Base-by-base conservation (phyloP, 768 basidiomycete species). In the Lentinula detonsa region DNA sequence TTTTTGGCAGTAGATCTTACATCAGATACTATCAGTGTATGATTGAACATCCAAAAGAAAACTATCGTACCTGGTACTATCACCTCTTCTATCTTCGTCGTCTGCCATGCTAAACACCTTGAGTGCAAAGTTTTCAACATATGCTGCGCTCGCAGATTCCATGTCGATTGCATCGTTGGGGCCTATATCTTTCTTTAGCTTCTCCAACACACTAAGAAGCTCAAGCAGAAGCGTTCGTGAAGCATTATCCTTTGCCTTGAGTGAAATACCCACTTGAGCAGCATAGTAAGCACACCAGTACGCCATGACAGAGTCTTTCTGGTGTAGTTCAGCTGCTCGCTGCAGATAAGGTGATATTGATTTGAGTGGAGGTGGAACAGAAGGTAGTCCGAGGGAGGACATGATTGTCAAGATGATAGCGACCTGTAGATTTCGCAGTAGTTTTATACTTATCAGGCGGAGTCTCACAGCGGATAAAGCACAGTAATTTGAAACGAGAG, bases 241-340 rank as follows among this genome's bases (percentile, higher is more conserved):
- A 7, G 80, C 68, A 21, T 74, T 3, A 66, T 87, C 88, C 62
- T 88, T 87, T 18, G 84, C 79, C 62, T 88, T 89, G 69, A 90
- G 74, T 42, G 81, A 77, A 67, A 98, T 88, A 55, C 93, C 95
- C 48, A 90, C 76, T 72, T 97, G 91, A 0, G 93, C 91, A 62
- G 93, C 95, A 72, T 94, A 89, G 78, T 94, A 97, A 46, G 89
- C 88, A 76, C 96, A 95, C 95, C 96, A 99, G 71, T 98, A 98
- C 4, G 92, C 83, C 69, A 98, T 85, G 57, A 95, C 78, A 5
- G 93, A 91, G 60, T 99, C 95, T 64, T 89, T 85, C 13, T 76
- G 75, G 56, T 81, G 85, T 66, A 98, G 80, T 71, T 99, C 97
- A 61, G 93, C 85, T 0, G 97, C 92, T 54, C 97, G 85, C 68